phyloP scores from a whole-genome alignment of 768 basidiomycete species.

The Tephrocybe sp. region DNA sequence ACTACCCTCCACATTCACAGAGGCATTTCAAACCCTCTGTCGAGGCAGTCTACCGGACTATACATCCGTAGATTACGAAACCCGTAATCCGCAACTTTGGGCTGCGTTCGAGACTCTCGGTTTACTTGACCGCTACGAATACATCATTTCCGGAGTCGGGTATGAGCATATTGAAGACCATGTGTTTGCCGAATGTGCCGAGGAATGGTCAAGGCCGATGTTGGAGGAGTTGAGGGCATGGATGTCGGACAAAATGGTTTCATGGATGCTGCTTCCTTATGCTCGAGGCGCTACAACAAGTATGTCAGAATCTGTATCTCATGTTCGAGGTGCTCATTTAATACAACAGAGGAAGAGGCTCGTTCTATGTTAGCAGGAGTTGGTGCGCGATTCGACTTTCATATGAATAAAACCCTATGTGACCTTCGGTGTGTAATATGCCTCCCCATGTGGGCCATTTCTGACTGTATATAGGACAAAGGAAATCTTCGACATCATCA shows the following conservation, averaged over 20 bases:
- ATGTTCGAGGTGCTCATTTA: not conserved
- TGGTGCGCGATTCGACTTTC: slow-evolving; percentile 85
- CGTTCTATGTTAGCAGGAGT: slow-evolving; percentile 72
- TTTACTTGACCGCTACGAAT: slow-evolving; percentile 80
- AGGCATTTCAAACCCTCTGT: slow-evolving; percentile 68
- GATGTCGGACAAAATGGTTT: slow-evolving; percentile 79
- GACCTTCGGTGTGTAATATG: slow-evolving; percentile 67
- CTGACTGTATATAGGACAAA: slow-evolving; percentile 43
- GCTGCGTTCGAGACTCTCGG: slow-evolving; percentile 67
- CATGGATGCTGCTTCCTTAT: slow-evolving; percentile 85
- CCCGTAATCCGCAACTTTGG: slow-evolving; percentile 42
- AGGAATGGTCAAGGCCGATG: slow-evolving; percentile 69
- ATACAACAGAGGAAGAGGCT: slow-evolving; percentile 64
- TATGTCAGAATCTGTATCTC: slow-evolving; percentile 28
- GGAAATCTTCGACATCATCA: slow-evolving; percentile 96
- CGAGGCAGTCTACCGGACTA: slow-evolving; percentile 47
- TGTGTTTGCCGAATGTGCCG: slow-evolving; percentile 64
- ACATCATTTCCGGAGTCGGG: slow-evolving; percentile 78
- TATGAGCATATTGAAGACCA: slow-evolving; percentile 83
- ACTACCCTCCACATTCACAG: slow-evolving; percentile 67
- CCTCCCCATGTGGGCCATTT: not conserved
- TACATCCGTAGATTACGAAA: slow-evolving; percentile 19
- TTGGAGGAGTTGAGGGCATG: slow-evolving; percentile 63
- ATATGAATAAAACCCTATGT: slow-evolving; percentile 88
- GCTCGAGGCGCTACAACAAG: slow-evolving; percentile 62